phyloP scores from a whole-genome alignment of 163 green algal genomes.

The Trebouxiophyceae sp. region DNA sequence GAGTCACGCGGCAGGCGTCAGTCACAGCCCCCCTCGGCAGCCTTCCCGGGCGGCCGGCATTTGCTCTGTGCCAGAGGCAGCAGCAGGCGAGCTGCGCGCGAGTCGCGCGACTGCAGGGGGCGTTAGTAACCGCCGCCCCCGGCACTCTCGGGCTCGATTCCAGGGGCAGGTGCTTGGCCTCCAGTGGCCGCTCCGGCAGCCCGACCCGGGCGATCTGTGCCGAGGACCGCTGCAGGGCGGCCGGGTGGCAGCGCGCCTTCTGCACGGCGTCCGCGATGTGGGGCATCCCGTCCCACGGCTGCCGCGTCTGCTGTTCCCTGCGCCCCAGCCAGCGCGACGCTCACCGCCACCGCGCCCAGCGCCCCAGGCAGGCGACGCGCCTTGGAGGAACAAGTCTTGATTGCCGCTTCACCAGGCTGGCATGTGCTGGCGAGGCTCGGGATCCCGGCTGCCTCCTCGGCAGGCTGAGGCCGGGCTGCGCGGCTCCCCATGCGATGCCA shows the following conservation, averaged over 20 bases:
- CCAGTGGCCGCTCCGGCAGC: too few species aligned
- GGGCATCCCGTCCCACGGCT: constrained; percentile 47
- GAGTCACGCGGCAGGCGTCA: neutral
- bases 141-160: neutral
- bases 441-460: neutral
- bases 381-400: neutral
- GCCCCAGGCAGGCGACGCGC: neutral
- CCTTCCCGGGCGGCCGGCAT: neutral
- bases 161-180: too few species aligned
- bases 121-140: neutral
- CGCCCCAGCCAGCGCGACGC: too few species aligned
- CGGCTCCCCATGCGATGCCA: neutral
- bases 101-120: neutral
- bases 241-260: constrained; percentile 17
- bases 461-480: neutral
- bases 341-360: too few species aligned
- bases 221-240: too few species aligned
- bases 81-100: neutral
- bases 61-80: neutral
- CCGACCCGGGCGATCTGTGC: too few species aligned
- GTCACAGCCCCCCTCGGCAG: neutral
- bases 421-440: neutral
- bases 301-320: constrained; percentile 45
- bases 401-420: neutral
- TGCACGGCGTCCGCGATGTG: constrained; percentile 45